phyloP scores from a whole-genome alignment of 208 protist genomes.

The Trypanosoma theileri region DNA sequence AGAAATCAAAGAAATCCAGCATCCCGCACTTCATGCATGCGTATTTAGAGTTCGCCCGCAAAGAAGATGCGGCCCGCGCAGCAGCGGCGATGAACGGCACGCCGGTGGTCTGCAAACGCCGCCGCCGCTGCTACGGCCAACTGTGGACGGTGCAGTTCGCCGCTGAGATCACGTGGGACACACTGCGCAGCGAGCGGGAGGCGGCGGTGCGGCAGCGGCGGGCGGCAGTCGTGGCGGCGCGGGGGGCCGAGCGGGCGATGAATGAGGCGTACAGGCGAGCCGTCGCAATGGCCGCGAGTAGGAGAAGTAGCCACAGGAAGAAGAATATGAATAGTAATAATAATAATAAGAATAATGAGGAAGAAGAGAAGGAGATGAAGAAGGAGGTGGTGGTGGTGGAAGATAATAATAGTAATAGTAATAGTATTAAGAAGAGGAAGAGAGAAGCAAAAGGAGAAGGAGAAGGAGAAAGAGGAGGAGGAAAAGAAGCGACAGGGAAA shows the following conservation, averaged over 20 bases:
- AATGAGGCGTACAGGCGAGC: slow-evolving; percentile 80
- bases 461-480: slow-evolving; percentile 25
- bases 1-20: slow-evolving; percentile 69
- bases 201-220: slow-evolving; percentile 42
- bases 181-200: slow-evolving; percentile 63
- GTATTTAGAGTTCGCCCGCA: slow-evolving; percentile 71
- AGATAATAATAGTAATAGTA: no score
- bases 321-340: no score
- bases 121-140: slow-evolving; percentile 68
- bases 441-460: not conserved
- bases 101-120: slow-evolving; percentile 59
- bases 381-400: no score
- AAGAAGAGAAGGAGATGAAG: no score
- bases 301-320: no score
- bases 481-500: not conserved
- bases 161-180: slow-evolving; percentile 60
- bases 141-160: slow-evolving; percentile 80
- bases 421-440: no score
- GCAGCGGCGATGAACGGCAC: slow-evolving; percentile 61
- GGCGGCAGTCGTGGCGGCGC: slow-evolving; percentile 47
- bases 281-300: no score
- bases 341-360: no score
- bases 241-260: slow-evolving; percentile 47
- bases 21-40: slow-evolving; percentile 78
- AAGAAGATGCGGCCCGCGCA: slow-evolving; percentile 41